Evolutionary conservation across 2,329 filamentous ascomycete species (phyloP).

Genomic region (Akanthomyces muscarius): DNA sequence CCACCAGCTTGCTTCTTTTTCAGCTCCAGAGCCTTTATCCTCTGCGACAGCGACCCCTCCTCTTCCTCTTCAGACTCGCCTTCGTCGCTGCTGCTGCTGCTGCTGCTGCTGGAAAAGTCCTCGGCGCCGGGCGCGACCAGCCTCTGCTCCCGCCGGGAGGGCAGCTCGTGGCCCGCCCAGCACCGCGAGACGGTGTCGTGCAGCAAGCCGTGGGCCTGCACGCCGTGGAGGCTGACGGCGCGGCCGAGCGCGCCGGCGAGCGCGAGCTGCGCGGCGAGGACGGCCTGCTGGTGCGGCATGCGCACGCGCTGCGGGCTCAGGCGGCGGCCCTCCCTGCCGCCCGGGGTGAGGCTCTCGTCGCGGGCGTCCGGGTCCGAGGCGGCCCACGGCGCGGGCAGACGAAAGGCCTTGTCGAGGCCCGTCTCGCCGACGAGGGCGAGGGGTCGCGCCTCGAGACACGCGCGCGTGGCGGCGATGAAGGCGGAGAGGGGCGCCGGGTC

Average conservation of each 20-base stretch:
- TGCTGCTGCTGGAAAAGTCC: conserved; percentile 39
- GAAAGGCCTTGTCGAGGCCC: conserved; percentile 72
- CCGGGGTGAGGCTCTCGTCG: conserved; percentile 52
- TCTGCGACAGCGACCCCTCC: conserved; percentile 2
- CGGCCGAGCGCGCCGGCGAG: conserved; percentile 65
- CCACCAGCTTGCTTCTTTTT: background rate
- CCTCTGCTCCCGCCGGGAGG: conserved; percentile 56
- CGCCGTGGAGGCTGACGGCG: conserved; percentile 67
- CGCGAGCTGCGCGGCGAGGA: conserved; percentile 65
- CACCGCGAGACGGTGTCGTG: conserved; percentile 60
- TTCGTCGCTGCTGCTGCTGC: conserved; percentile 35
- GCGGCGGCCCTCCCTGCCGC: conserved; percentile 64
- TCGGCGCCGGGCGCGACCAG: conserved; percentile 46
- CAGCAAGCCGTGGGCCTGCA: conserved; percentile 70
- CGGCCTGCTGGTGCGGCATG: conserved; percentile 62
- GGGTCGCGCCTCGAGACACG: conserved; percentile 53
- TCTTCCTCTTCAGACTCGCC: conserved; percentile 4
- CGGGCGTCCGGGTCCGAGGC: conserved; percentile 28
- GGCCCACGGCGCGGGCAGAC: conserved; percentile 60
- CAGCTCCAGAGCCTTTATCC: conserved; percentile 19
- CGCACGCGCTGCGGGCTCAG: conserved; percentile 65
- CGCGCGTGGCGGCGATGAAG: conserved; percentile 54
- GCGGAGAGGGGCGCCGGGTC: conserved; percentile 55
- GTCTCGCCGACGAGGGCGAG: conserved; percentile 71
- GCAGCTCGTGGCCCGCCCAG: conserved; percentile 67